Evolutionary conservation across 768 basidiomycete genomes (phyloP).

Genomic region (Myochromella boudieri): DNA sequence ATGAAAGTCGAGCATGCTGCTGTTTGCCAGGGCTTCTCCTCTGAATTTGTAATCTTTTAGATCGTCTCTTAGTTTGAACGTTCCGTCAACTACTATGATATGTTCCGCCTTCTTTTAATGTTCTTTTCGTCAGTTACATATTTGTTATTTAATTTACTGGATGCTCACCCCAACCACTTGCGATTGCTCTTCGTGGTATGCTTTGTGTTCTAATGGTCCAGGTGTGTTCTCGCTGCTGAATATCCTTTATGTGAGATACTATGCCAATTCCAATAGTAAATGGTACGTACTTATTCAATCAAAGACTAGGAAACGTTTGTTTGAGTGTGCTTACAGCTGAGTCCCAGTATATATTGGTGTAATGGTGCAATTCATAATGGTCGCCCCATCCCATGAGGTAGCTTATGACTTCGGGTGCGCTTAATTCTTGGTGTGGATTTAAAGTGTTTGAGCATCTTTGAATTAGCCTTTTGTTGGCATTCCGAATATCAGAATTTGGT

Average conservation of each 20-base stretch:
- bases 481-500: conserved; percentile 9
- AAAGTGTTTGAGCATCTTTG: conserved; percentile 32
- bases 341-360: conserved; percentile 33
- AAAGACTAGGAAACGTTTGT: conserved; percentile 10
- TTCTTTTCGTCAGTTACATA: background rate
- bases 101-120: background rate
- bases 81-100: background rate
- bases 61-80: conserved; percentile 16
- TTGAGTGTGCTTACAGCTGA: conserved; percentile 12
- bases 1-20: conserved; percentile 16
- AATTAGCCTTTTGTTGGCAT: conserved; percentile 28
- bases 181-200: background rate
- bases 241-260: too few species aligned
- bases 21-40: conserved; percentile 10
- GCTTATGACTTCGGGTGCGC: conserved; percentile 33
- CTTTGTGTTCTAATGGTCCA: background rate
- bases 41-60: conserved; percentile 19
- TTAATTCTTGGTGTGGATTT: conserved; percentile 34
- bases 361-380: conserved; percentile 33
- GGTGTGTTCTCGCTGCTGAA: too few species aligned
- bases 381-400: conserved; percentile 46
- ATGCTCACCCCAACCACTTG: background rate
- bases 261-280: too few species aligned
- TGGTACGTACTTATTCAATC: background rate
- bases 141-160: background rate